A percentile compares a stretch with the other conserved stretches of the same genome.
These are phyloP conservation scores for Liriodendron chinense DNA, from an alignment of 164 flowering plant genomes.

Conservation along the genomic window DNA sequence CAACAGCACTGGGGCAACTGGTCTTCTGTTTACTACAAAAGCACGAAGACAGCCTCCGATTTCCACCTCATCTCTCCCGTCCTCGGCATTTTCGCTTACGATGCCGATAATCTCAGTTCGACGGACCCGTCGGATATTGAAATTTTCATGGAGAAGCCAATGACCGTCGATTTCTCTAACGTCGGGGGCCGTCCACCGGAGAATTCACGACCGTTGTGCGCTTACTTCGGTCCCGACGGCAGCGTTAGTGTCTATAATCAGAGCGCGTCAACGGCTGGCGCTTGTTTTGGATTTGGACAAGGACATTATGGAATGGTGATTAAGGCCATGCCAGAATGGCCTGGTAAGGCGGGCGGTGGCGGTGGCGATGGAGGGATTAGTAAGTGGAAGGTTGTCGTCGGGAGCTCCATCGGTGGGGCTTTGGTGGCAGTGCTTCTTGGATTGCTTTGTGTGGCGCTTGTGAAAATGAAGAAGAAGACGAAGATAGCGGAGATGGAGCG, in stretches of 20 bases:
- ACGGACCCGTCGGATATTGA: conserved; percentile 41
- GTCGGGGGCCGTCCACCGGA: conserved; percentile 5
- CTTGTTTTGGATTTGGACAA: conserved; percentile 45
- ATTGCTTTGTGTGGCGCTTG: conserved; percentile 70
- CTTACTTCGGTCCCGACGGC: conserved; percentile 58
- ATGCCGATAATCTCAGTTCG: conserved; percentile 33
- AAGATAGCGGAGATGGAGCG: conserved; percentile 72
- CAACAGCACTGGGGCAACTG: conserved; percentile 61
- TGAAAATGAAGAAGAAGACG: conserved; percentile 65
- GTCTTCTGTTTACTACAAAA: conserved; percentile 50
- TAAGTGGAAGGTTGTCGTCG: conserved; percentile 65
- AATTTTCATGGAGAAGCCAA: conserved; percentile 43
- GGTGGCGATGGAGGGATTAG: conserved; percentile 22
- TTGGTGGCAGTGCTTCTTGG: conserved; percentile 64
- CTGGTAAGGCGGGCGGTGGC: conserved; percentile 12
- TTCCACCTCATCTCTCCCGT: conserved; percentile 72
- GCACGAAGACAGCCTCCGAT: conserved; percentile 45
- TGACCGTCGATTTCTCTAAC: conserved; percentile 57
- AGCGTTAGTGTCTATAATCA: conserved; percentile 43
- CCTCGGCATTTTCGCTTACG: conserved; percentile 70
- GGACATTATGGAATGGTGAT: conserved; percentile 79
- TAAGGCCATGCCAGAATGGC: conserved; percentile 25
- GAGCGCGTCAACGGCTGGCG: conserved; percentile 17
- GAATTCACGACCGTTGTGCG: conserved; percentile 48
- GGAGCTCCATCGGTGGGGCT: conserved; percentile 54